A percentile compares a stretch with the other conserved stretches of the same genome.
Evolutionary conservation across 1,284 basidiomycete genomes (phyloP).

Genomic region (Rhodotorula sp.): DNA sequence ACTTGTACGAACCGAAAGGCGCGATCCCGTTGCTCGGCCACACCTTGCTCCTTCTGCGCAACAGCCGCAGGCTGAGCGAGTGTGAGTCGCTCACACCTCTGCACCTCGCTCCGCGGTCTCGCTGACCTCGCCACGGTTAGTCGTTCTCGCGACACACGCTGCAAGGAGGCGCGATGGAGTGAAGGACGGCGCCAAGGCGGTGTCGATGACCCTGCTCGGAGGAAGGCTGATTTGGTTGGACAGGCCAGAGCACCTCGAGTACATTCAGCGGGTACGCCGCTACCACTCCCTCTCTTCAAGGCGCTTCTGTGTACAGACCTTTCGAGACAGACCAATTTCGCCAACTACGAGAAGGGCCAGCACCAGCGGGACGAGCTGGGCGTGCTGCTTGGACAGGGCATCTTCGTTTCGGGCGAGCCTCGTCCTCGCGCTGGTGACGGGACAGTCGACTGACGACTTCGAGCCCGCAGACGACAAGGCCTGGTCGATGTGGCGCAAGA

Average conservation of each 20-base stretch:
- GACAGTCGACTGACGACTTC: neutral
- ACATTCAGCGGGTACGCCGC: neutral
- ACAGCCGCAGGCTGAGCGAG: neutral
- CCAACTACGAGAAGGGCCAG: conserved; percentile 41
- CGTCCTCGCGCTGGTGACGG: too few species aligned
- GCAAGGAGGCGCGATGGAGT: neutral
- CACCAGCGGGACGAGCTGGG: neutral
- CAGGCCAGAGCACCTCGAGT: neutral
- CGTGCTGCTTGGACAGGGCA: conserved; percentile 19
- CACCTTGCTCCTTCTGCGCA: neutral
- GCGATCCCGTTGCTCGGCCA: neutral
- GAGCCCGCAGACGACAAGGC: conserved; percentile 29
- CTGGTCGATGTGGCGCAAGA: conserved; percentile 44
- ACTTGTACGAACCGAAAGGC: conserved; percentile 1
- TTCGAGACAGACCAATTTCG: conserved; percentile 46
- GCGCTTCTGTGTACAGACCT: conserved; percentile 40
- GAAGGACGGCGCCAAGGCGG: neutral
- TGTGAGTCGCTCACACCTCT: neutral
- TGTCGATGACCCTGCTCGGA: neutral
- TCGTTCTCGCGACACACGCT: neutral
- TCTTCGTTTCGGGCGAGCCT: conserved; percentile 6
- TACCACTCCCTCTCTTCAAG: neutral
- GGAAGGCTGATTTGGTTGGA: neutral
- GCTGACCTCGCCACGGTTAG: neutral
- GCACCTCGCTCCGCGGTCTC: too few species aligned